phyloP scores from a whole-genome alignment of 805 yeast genomes.

The Wickerhamomyces rabaulensis region DNA sequence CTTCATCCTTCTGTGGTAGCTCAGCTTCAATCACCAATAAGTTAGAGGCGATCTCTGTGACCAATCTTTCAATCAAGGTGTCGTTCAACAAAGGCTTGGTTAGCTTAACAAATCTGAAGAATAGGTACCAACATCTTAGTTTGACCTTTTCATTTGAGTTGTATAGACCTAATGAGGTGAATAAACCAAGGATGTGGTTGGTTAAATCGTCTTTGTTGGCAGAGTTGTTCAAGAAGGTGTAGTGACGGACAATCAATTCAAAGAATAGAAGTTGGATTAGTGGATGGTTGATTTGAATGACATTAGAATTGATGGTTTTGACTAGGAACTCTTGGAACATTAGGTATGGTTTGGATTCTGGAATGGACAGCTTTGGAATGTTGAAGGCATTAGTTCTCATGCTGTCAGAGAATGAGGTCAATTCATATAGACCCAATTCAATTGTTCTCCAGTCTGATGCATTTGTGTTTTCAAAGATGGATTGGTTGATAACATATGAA shows the following conservation, averaged over 20 bases:
- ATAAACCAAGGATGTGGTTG: slow-evolving; percentile 63
- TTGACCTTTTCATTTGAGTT: slow-evolving; percentile 70
- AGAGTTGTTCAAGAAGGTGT: slow-evolving; percentile 49
- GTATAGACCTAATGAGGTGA: slow-evolving; percentile 80
- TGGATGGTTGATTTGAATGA: slow-evolving; percentile 61
- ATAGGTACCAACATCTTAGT: slow-evolving; percentile 84
- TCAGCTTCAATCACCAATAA: slow-evolving; percentile 58
- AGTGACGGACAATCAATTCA: slow-evolving; percentile 80
- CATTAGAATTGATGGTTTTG: slow-evolving; percentile 43
- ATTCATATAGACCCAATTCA: slow-evolving; percentile 83
- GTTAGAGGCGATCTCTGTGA: slow-evolving; percentile 53
- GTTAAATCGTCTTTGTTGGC: slow-evolving; percentile 46
- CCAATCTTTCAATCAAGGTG: slow-evolving; percentile 46
- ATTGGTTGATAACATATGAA: slow-evolving; percentile 52
- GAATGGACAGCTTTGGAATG: slow-evolving; percentile 59
- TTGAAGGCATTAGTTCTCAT: slow-evolving; percentile 73
- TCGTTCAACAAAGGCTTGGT: slow-evolving; percentile 62
- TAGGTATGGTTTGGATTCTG: slow-evolving; percentile 58
- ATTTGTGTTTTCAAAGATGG: slow-evolving; percentile 29
- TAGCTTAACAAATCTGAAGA: slow-evolving; percentile 73
- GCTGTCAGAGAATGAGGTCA: slow-evolving; percentile 74
- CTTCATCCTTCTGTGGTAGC: slow-evolving; percentile 45
- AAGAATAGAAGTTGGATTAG: slow-evolving; percentile 75
- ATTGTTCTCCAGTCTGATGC: slow-evolving; percentile 67
- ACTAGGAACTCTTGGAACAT: slow-evolving; percentile 56